phyloP scores from a whole-genome alignment of 2,329 filamentous ascomycete genomes.

The Exophiala bonariae region DNA sequence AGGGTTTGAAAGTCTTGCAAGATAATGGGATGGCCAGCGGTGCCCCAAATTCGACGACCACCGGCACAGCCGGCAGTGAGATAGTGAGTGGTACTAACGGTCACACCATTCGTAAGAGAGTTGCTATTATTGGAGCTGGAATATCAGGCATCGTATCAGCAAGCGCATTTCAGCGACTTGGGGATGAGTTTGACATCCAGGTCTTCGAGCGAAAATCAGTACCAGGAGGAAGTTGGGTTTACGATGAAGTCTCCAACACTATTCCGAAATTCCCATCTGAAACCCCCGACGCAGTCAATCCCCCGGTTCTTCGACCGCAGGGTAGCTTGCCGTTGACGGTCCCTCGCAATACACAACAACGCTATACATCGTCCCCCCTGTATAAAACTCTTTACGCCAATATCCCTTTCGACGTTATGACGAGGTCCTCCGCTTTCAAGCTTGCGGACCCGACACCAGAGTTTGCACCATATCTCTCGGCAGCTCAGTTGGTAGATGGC shows the following conservation, averaged over 20 bases:
- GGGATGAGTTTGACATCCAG: background rate
- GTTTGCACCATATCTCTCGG: no score
- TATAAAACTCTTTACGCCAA: background rate
- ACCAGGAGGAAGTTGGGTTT: background rate
- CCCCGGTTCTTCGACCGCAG: no score
- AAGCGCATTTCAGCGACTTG: background rate
- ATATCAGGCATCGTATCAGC: background rate
- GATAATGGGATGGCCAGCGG: background rate
- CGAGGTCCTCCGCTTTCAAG: no score
- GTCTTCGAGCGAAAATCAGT: background rate
- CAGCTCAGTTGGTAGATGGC: no score
- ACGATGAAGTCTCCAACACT: background rate
- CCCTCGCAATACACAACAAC: background rate
- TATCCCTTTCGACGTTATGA: background rate
- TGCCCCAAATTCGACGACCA: background rate
- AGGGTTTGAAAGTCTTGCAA: background rate
- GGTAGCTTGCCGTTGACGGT: background rate
- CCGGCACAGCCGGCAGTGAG: background rate
- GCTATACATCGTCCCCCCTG: background rate
- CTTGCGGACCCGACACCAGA: no score
- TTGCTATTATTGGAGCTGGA: constrained; percentile 2
- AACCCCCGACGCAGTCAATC: background rate
- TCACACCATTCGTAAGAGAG: no score
- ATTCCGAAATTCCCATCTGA: background rate
- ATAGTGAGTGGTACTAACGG: no score